Percentiles rank a stretch among this genome's conserved stretches.
These are phyloP conservation scores for Fomitopsis betulina DNA, from an alignment of 1,284 basidiomycete species.

Conservation along the genomic window DNA sequence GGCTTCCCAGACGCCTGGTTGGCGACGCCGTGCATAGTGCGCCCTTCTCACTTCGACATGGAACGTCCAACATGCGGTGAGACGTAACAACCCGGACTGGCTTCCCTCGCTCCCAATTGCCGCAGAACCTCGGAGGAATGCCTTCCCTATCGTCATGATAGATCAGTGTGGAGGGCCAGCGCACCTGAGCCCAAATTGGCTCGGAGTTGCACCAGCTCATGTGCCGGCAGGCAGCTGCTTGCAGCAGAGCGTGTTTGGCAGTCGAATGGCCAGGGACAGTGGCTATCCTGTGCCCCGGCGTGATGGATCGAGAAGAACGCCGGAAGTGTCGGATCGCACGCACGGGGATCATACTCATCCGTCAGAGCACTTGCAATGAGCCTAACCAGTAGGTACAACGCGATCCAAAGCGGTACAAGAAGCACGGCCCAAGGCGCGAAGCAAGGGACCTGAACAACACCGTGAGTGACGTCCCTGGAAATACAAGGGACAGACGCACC, in stretches of 20 bases:
- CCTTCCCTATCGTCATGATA: slow-evolving; percentile 1
- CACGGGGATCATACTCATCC: neutral
- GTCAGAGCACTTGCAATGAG: neutral
- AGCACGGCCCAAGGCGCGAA: neutral
- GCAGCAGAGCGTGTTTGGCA: neutral
- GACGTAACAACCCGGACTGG: neutral
- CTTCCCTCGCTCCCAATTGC: neutral
- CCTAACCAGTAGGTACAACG: neutral
- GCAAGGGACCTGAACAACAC: neutral
- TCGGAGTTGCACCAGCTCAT: neutral
- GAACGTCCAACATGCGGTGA: neutral
- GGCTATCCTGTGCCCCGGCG: neutral
- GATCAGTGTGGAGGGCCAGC: neutral
- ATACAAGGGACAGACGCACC: neutral
- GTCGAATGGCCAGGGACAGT: neutral
- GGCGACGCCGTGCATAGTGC: neutral
- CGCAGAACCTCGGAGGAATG: neutral
- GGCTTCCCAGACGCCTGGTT: neutral
- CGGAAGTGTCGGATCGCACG: neutral
- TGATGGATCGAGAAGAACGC: neutral
- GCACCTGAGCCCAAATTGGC: neutral
- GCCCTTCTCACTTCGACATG: neutral
- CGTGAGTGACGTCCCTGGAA: neutral
- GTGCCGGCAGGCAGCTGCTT: neutral
- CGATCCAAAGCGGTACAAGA: neutral